Base-by-base conservation (phyloP, 176 grass and related monocot species). In the Oryza longistaminata region DNA sequence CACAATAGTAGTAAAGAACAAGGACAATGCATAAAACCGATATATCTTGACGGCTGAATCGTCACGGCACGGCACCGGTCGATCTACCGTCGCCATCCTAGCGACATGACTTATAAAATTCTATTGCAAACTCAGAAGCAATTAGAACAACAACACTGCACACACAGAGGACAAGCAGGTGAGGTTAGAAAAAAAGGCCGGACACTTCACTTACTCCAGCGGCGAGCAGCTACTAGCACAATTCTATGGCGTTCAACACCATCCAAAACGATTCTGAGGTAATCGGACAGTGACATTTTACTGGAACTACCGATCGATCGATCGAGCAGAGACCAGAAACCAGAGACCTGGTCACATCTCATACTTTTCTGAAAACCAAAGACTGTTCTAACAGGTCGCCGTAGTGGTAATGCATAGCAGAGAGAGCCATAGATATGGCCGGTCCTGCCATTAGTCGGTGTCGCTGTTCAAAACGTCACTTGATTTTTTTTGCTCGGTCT, bases 41-140 rank as follows among this genome's bases (percentile, higher is more conserved):
- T 40, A 40, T 40, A 40, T 42, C 19, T n/a, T 27, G 24, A 61
- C 48, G 50, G 37, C 60, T 27, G 64, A 70, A 77, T 13, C 39
- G 22, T 62, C 72, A 82, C 79, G 86, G 79, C 79, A 82, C 46
- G 72, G 79, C 79, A 82, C 24, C 71, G 45, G 11, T 43, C 6
- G 11, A 74, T 1, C 58, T 27, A 31, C 52, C 12, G 64, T 61
- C 64, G 37, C 25, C 76, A 48, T 81, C 64, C 4, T 8, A 7
- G 15, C 48, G 48, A 70, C 64, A 24, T 46, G 71, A 61, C 79
- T 45, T 14, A 25, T 25, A 79, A 75, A 62, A 62, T 62, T 62
- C 2, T 24, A 9, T 8, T 24, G 58, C 14, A 62, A 19, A 24
- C 24, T 22, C 21, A 61, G 7, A 61, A 21, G 6, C 52, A 21